Evolutionary conservation across 2,329 filamentous ascomycete genomes (phyloP).

Genomic region (Cercospora zeae-maydis): DNA sequence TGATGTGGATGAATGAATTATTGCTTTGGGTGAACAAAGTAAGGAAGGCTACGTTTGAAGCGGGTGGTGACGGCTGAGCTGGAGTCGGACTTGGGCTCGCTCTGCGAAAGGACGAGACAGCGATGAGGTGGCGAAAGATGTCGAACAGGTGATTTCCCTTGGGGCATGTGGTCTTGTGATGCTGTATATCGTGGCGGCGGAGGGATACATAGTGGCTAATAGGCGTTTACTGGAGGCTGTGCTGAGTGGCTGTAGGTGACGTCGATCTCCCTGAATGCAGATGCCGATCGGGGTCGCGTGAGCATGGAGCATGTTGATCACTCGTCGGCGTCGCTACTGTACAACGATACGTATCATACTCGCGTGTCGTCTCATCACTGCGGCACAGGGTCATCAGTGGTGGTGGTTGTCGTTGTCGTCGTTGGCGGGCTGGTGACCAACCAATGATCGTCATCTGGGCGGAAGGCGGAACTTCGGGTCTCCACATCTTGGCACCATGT

Average conservation of each 20-base stretch:
- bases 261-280: background rate
- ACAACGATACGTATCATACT: background rate
- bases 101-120: too few relatives aligned
- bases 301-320: background rate
- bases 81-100: too few relatives aligned
- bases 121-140: too few relatives aligned
- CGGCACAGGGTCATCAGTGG: too few relatives aligned
- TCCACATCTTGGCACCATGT: background rate
- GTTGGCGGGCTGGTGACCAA: background rate
- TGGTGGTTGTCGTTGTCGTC: background rate
- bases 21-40: too few relatives aligned
- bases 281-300: slow-evolving; percentile 4
- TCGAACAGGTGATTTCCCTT: too few relatives aligned
- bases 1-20: too few relatives aligned
- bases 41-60: too few relatives aligned
- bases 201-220: background rate
- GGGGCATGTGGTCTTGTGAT: background rate
- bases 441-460: background rate
- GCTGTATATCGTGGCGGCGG: background rate
- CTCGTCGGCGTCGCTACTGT: too few relatives aligned
- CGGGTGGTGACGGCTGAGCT: too few relatives aligned
- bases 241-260: background rate
- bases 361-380: background rate
- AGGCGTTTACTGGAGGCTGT: background rate
- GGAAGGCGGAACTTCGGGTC: background rate